Conservation (phyloP, 352 stramenopile genomes). For the Peronosclerospora sorghi region DNA sequence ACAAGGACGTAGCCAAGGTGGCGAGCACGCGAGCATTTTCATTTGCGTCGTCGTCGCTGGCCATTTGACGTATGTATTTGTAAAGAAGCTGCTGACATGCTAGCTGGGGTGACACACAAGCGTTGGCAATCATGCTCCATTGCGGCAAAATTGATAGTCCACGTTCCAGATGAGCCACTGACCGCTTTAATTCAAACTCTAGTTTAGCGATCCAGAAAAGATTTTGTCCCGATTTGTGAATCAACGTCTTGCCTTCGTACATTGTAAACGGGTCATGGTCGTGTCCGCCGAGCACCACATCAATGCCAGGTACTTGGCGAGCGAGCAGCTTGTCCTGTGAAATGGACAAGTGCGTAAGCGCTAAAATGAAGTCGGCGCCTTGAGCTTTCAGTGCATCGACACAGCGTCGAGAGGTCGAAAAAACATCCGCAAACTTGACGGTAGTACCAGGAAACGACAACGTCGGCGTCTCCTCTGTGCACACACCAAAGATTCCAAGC, state of each 20-base stretch:
- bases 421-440: conserved; percentile 43
- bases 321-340: conserved; percentile 64
- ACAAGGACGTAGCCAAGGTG: conserved; percentile 36
- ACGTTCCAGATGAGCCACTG: conserved; percentile 23
- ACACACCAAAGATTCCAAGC: conserved; percentile 62
- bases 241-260: conserved; percentile 69
- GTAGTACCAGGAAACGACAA: conserved; percentile 28
- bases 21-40: conserved; percentile 42
- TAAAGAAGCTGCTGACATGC: conserved; percentile 61
- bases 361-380: conserved; percentile 77
- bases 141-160: conserved; percentile 42
- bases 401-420: conserved; percentile 34
- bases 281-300: conserved; percentile 85
- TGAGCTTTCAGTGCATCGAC: conserved; percentile 45
- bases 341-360: conserved; percentile 76
- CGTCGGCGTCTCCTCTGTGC: conserved; percentile 49
- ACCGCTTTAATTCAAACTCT: conserved; percentile 56
- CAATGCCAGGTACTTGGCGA: conserved; percentile 48
- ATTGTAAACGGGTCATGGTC: conserved; percentile 86
- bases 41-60: conserved; percentile 35
- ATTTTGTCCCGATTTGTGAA: conserved; percentile 86
- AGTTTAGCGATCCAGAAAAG: conserved; percentile 72
- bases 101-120: conserved; percentile 37
- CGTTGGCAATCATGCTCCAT: conserved; percentile 80
- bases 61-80: conserved; percentile 57